Base-by-base conservation (phyloP, 768 basidiomycete species). In the Naganishia randhawae region DNA sequence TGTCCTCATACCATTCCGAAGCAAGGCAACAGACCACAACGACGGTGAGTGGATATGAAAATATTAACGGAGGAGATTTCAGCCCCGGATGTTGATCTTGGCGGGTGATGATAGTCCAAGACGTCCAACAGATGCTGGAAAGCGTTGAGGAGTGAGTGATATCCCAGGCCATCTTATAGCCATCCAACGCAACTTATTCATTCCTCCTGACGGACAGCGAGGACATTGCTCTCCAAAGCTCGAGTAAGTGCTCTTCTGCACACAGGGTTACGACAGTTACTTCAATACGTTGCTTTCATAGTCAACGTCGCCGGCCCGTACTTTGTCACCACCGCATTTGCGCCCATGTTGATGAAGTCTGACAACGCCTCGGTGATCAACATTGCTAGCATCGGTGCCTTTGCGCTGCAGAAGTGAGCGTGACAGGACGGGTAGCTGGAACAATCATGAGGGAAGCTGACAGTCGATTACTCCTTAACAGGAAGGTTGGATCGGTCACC, bases 251-350 rank as follows among this genome's bases (percentile, higher is more conserved):
- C 8, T 25, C 22, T 8, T 39, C n/a, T 27, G 33, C 17, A 57
- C 45, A 19, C 5, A 32, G 16, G 29, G 25, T 25, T 35, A 57
- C 9, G 25, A 68, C 55, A 27, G 22, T 8, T 14, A 67, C 66
- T 29, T 9, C 25, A n/a, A 14, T 29, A 6, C 8, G 29, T 42
- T 25, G 42, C 50, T 63, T 65, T 71, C 73, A 61, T 73, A 63
- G 50, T 78, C 53, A 74, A 78, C 63, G 73, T 73, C 31, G 71
- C 72, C 9, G 75, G 75, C 3, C 74, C 74, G 1, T 78, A 78
- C 66, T 73, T 73, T 65, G 68, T 75, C 3, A 72, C 74, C 50
- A 68, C 55, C 41, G 67, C 67, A 11, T 68, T 68, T 32, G 67
- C 67, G 22, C 67, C 67, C 0, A 48, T 68, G 32, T 16, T 68